These are phyloP conservation scores for Volutella citrinella DNA, from an alignment of 2,329 filamentous ascomycete species.

Conservation along the genomic window DNA sequence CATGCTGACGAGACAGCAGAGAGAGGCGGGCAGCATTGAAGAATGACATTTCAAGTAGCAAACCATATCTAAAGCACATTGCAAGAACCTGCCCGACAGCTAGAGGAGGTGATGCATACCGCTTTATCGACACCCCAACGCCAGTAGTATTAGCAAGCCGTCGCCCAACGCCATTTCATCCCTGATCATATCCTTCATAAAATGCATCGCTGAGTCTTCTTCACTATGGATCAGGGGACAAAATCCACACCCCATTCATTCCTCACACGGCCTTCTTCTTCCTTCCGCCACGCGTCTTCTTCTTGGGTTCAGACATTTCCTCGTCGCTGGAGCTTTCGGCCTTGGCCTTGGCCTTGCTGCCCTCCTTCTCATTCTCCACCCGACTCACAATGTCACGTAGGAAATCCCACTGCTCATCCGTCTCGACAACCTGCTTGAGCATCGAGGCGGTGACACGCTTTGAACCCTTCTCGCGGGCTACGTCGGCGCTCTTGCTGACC, in stretches of 20 bases:
- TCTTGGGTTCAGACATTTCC: constrained; percentile 46
- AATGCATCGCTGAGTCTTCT: constrained; percentile 9
- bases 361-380: constrained; percentile 61
- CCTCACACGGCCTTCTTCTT: constrained; percentile 46
- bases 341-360: constrained; percentile 40
- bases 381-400: constrained; percentile 85
- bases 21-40: too few species aligned
- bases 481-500: constrained; percentile 81
- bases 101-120: too few species aligned
- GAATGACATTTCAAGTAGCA: too few species aligned
- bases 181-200: constrained; percentile 26
- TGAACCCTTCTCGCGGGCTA: constrained; percentile 77
- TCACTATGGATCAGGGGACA: constrained; percentile 1
- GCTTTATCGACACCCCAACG: too few species aligned
- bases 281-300: constrained; percentile 42
- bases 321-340: constrained; percentile 53
- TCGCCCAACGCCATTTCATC: constrained; percentile 22
- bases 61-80: too few species aligned
- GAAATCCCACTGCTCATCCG: constrained; percentile 93
- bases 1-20: too few species aligned
- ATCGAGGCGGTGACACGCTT: constrained; percentile 89
- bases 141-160: constrained; percentile 24
- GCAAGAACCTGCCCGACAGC: too few species aligned
- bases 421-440: constrained; percentile 85
- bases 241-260: too few species aligned